phyloP scores from a whole-genome alignment of 148 eudicot genomes.

The Vaccinium vitisidaea region DNA sequence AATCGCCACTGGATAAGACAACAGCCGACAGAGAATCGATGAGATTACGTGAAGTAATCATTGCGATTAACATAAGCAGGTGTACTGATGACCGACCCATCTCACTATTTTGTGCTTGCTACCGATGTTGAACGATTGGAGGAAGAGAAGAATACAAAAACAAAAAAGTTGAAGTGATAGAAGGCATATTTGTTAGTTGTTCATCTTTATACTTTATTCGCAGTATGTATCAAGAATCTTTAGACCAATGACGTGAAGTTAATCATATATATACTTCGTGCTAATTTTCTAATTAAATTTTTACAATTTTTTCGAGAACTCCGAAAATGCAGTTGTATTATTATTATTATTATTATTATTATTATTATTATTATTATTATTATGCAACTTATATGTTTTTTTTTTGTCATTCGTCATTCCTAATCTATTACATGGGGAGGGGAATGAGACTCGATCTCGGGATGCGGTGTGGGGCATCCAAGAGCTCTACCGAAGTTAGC shows the following conservation, averaged over 20 bases:
- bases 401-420: too few species aligned
- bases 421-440: too few species aligned
- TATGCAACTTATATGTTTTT: too few species aligned
- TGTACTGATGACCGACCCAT: background rate
- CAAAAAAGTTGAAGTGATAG: background rate
- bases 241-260: background rate
- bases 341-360: too few species aligned
- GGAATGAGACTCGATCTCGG: too few species aligned
- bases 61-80: background rate
- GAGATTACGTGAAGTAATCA: conserved; percentile 12
- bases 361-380: too few species aligned
- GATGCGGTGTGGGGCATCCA: too few species aligned
- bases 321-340: too few species aligned
- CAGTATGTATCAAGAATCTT: background rate
- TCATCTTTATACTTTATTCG: background rate
- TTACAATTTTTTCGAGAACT: too few species aligned
- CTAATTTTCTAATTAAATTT: background rate
- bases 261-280: background rate
- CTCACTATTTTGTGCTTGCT: background rate
- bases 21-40: background rate
- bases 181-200: conserved; percentile 6
- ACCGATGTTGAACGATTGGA: background rate
- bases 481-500: too few species aligned
- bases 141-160: background rate
- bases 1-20: background rate